phyloP scores from a whole-genome alignment of 768 basidiomycete species.

The Leccinum olivaceopallidum region DNA sequence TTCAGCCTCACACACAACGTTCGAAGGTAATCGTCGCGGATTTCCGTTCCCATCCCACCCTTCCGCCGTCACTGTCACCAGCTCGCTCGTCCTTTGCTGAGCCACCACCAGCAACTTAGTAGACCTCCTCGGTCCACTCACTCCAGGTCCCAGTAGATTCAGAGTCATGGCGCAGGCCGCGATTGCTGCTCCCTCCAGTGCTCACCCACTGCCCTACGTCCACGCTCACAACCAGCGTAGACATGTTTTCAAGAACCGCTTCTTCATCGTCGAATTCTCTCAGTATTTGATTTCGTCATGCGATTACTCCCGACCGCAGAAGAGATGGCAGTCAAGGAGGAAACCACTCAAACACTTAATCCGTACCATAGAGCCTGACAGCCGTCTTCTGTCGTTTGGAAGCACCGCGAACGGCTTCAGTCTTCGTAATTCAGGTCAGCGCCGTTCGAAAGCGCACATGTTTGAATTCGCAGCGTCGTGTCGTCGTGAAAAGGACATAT shows the following conservation, averaged over 20 bases:
- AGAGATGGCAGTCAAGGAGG: conserved; percentile 91
- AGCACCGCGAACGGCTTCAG: conserved; percentile 98
- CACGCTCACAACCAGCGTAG: conserved; percentile 38
- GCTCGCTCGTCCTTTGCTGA: conserved; percentile 7
- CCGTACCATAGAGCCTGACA: conserved; percentile 90
- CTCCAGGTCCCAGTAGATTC: conserved; percentile 3
- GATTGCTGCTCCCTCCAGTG: conserved; percentile 16
- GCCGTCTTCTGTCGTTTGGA: conserved; percentile 89
- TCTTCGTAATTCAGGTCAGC: conserved; percentile 87
- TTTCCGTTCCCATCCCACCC: conserved; percentile 17
- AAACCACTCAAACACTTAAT: conserved; percentile 94
- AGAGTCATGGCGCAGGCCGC: conserved; percentile 32
- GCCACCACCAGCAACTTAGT: conserved; percentile 2
- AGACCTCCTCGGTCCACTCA: background rate
- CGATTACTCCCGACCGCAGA: conserved; percentile 88
- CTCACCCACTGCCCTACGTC: conserved; percentile 28
- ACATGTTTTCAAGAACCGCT: conserved; percentile 55
- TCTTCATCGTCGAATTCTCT: conserved; percentile 74
- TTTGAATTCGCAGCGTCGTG: too few species aligned
- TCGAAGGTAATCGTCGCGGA: conserved; percentile 31
- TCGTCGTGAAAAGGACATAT: too few species aligned
- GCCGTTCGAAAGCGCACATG: background rate
- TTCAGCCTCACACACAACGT: conserved; percentile 19
- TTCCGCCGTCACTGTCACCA: conserved; percentile 14
- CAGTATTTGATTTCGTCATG: conserved; percentile 92